phyloP scores from a whole-genome alignment of 441 rosid genomes.

The Eruca vesicaria region DNA sequence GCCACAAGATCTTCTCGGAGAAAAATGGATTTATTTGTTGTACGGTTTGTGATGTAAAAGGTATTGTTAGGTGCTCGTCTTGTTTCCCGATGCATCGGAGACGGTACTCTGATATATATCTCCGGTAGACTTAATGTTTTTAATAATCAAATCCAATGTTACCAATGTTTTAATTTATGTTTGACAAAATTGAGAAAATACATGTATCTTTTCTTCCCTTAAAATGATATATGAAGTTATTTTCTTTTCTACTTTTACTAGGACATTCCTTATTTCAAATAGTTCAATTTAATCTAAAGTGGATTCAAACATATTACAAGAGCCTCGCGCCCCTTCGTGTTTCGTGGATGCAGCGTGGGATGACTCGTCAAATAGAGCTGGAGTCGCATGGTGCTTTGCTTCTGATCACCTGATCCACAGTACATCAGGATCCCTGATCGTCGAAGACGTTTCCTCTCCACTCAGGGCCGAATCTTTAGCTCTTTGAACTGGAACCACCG shows the following conservation, averaged over 20 bases:
- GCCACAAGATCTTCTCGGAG: slow-evolving; percentile 59
- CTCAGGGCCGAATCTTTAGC: too few relatives aligned
- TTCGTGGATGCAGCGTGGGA: too few relatives aligned
- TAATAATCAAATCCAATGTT: not conserved
- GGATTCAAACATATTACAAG: too few relatives aligned
- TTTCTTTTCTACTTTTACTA: not conserved
- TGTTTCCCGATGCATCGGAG: slow-evolving; percentile 38
- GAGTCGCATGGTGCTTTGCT: too few relatives aligned
- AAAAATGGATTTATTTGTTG: slow-evolving; percentile 51
- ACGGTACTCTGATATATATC: not conserved
- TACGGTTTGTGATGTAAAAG: slow-evolving; percentile 51
- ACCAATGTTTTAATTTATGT: not conserved
- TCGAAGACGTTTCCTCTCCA: too few relatives aligned
- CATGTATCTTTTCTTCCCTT: not conserved
- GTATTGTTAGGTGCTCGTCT: slow-evolving; percentile 50
- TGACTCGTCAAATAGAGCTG: too few relatives aligned
- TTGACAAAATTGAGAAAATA: not conserved
- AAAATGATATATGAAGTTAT: not conserved
- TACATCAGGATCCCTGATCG: too few relatives aligned
- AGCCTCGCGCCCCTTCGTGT: too few relatives aligned
- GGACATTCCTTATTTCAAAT: not conserved
- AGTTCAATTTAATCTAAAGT: not conserved
- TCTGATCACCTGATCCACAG: too few relatives aligned
- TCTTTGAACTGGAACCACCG: too few relatives aligned
- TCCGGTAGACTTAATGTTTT: not conserved